Evolutionary conservation across 1,284 basidiomycete genomes (phyloP).

Genomic region (Heterobasidion occidentale): DNA sequence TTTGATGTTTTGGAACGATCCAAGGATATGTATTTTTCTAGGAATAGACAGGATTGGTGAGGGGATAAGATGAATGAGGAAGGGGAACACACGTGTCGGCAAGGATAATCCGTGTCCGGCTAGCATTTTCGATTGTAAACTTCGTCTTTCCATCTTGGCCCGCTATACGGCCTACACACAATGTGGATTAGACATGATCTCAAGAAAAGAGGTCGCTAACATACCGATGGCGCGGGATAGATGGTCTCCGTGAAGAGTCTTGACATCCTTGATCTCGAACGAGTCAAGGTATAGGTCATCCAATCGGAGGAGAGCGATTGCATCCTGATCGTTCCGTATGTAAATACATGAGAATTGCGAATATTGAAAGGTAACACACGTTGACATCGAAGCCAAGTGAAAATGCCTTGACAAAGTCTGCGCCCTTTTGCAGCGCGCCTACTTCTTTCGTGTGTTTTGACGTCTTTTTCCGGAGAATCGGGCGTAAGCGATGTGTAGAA

Average conservation of each 20-base stretch:
- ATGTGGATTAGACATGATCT: neutral
- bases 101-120: slow-evolving; percentile 91
- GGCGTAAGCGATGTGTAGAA: neutral
- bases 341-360: neutral
- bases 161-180: slow-evolving; percentile 79
- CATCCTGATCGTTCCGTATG: slow-evolving; percentile 53
- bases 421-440: slow-evolving; percentile 93
- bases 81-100: slow-evolving; percentile 77
- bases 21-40: slow-evolving; percentile 92
- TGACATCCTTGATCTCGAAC: slow-evolving; percentile 98
- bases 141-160: slow-evolving; percentile 98
- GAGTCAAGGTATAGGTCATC: slow-evolving; percentile 98
- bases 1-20: slow-evolving; percentile 96
- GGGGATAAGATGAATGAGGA: neutral
- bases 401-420: slow-evolving; percentile 96
- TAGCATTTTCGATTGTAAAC: slow-evolving; percentile 97
- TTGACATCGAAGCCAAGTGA: slow-evolving; percentile 92
- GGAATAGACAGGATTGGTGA: slow-evolving; percentile 5
- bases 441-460: slow-evolving; percentile 92
- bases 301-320: slow-evolving; percentile 88
- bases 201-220: slow-evolving; percentile 11
- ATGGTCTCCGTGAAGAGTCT: slow-evolving; percentile 96
- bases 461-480: slow-evolving; percentile 44
- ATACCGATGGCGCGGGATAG: slow-evolving; percentile 90
- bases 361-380: slow-evolving; percentile 33